Evolutionary conservation across 2,329 filamentous ascomycete species (phyloP).

Genomic region (Phyllosticta citrichinensis): DNA sequence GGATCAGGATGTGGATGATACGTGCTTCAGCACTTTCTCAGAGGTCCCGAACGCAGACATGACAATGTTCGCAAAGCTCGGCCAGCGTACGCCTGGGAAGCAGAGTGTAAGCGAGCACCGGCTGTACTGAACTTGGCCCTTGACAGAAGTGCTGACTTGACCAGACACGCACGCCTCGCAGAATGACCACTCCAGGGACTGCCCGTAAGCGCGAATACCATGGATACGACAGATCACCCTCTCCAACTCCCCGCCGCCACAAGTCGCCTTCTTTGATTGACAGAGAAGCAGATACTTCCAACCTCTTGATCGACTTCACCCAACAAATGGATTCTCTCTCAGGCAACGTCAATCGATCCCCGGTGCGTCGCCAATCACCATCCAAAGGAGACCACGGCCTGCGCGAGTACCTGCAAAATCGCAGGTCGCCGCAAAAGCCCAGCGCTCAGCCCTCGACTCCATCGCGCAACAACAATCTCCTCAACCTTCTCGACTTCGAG

Average conservation of each 20-base stretch:
- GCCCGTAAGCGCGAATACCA: constrained; percentile 34
- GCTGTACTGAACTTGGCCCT: background rate
- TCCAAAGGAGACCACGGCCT: constrained; percentile 42
- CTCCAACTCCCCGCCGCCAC: constrained; percentile 44
- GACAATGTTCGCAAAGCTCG: constrained; percentile 69
- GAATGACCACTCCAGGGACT: constrained; percentile 38
- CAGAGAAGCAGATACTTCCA: constrained; percentile 51
- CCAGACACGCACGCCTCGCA: constrained; percentile 11
- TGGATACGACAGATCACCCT: constrained; percentile 31
- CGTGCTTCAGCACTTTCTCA: constrained; percentile 79
- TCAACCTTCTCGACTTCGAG: constrained; percentile 78
- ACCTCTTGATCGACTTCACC: constrained; percentile 78
- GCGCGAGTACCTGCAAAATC: constrained; percentile 30
- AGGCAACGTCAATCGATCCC: constrained; percentile 29
- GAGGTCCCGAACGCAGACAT: constrained; percentile 67
- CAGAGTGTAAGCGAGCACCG: constrained; percentile 11
- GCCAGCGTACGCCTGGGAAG: constrained; percentile 42
- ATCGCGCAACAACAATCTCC: constrained; percentile 39
- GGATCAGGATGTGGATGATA: constrained; percentile 46
- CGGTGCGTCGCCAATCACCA: constrained; percentile 37
- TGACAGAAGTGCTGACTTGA: background rate
- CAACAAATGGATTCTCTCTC: constrained; percentile 57
- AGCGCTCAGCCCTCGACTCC: constrained; percentile 39
- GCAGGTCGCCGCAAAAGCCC: constrained; percentile 33
- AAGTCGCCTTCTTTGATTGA: constrained; percentile 31